Conservation (phyloP, 2,329 filamentous ascomycete species). For the Trichoderma sp. region DNA sequence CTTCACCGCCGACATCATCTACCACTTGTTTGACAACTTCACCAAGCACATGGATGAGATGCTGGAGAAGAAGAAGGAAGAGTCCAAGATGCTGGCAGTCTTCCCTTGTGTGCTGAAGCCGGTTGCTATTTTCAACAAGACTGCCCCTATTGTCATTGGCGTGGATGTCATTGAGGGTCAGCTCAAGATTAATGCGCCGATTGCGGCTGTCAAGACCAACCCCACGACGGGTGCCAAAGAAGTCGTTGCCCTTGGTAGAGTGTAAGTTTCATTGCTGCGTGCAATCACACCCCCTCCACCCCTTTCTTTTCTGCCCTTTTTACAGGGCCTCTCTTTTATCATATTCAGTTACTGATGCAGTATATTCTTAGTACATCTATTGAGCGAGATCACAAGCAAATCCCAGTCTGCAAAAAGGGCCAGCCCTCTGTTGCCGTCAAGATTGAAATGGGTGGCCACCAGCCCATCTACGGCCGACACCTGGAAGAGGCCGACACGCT, state of each 20-base stretch:
- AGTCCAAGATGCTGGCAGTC: constrained; percentile 90
- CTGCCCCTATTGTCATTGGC: constrained; percentile 88
- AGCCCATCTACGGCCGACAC: constrained; percentile 92
- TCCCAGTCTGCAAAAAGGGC: constrained; percentile 88
- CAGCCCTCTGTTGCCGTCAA: constrained; percentile 97
- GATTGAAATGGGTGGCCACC: constrained; percentile 88
- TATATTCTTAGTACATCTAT: constrained; percentile 76
- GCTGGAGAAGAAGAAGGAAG: constrained; percentile 89
- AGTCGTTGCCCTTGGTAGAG: constrained; percentile 81
- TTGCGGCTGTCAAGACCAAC: constrained; percentile 83
- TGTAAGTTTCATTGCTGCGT: constrained; percentile 61
- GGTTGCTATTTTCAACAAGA: constrained; percentile 98
- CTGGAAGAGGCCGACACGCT: constrained; percentile 87
- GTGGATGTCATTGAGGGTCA: constrained; percentile 93
- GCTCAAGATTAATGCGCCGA: constrained; percentile 82
- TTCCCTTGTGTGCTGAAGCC: constrained; percentile 92
- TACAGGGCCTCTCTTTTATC: not conserved
- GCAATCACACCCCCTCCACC: not conserved
- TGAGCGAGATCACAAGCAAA: constrained; percentile 95
- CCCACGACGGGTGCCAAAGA: constrained; percentile 78
- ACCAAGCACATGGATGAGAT: constrained; percentile 90
- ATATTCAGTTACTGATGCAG: constrained; percentile 33
- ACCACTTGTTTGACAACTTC: constrained; percentile 96
- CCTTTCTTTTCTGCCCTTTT: no score
- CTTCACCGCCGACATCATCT: constrained; percentile 98